Base-by-base conservation (phyloP, 1,284 basidiomycete species). In the Rhodotorula sp. region DNA sequence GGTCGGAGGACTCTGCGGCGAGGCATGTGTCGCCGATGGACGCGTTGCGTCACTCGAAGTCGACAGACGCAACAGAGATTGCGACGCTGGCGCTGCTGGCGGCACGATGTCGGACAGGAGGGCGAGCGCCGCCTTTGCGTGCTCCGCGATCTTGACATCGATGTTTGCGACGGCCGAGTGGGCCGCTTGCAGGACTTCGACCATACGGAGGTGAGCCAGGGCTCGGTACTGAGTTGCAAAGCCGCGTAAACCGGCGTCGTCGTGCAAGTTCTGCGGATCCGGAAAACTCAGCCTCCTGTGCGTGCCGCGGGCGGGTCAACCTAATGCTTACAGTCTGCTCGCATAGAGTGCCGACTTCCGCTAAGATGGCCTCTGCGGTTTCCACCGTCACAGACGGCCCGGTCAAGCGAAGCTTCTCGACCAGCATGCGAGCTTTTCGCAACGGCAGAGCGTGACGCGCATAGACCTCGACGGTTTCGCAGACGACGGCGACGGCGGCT, bases 81-180 rank as follows among this genome's bases (percentile, higher is more conserved):
- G 62, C 62, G 72, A 67, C 3, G 51, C 54, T 2, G 54, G 0
- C 23, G 67, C 47, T 26, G 54, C 34, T 58, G 59, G 81, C 26
- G 79, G 80, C 34, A 73, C 67, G 14, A 72, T 76, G 5, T 66
- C 69, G 15, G 84, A 76, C 15, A 78, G 52, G 58, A 75, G 48
- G 8, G 43, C n/a, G 8, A 78, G 68, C 20, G 78, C 85, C 83
- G 69, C 58, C 21, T 65, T 68, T 34, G 73, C 74, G 15, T 77
- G 68, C 5, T 26, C 54, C 26, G 65, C 51, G 46, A 79, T 58
- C 12, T 49, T 18, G 16, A 73, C 66, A 52, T 51, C 56, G 3
- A 31, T n/a, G 29, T 34, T 16, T 21, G 43, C 31, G 34, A 63
- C 18, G 2, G 62, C 15, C 12, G 62, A 10, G 16, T 63, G 34